A percentile compares a stretch with the other conserved stretches of the same genome.
phyloP scores from a whole-genome alignment of 192 early-diverging fungal species.

The Podila epigama region DNA sequence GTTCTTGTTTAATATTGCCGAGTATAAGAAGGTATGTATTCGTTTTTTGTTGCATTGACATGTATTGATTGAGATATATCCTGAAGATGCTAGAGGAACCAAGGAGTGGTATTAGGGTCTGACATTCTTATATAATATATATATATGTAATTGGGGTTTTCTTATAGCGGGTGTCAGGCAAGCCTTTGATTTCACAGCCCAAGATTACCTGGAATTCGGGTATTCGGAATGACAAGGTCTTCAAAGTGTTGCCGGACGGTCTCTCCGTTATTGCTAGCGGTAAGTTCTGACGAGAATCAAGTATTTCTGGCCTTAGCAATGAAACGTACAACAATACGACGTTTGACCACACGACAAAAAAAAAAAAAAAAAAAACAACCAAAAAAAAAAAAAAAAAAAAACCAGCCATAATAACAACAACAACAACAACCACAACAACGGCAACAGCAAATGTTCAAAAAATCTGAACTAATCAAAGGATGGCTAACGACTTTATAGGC shows the following conservation, averaged over 20 bases:
- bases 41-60: neutral
- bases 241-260: slow-evolving; percentile 23
- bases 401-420: no score
- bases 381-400: no score
- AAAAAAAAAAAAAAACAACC: no score
- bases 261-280: slow-evolving; percentile 37
- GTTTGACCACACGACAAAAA: no score
- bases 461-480: no score
- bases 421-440: no score
- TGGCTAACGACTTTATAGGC: slow-evolving; percentile 1
- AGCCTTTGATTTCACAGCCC: neutral
- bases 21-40: slow-evolving; percentile 37
- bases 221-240: slow-evolving; percentile 21
- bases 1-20: slow-evolving; percentile 43
- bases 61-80: neutral
- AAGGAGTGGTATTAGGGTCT: neutral
- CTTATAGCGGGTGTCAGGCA: slow-evolving; percentile 24
- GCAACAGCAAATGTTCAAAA: no score
- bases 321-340: neutral
- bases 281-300: neutral
- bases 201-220: slow-evolving; percentile 35
- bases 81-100: neutral
- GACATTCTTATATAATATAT: neutral
- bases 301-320: neutral
- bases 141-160: no score